A percentile compares a stretch with the other conserved stretches of the same genome.
These are phyloP conservation scores for Fusarium transvaalense DNA, from an alignment of 2,329 filamentous ascomycete genomes.

Conservation along the genomic window DNA sequence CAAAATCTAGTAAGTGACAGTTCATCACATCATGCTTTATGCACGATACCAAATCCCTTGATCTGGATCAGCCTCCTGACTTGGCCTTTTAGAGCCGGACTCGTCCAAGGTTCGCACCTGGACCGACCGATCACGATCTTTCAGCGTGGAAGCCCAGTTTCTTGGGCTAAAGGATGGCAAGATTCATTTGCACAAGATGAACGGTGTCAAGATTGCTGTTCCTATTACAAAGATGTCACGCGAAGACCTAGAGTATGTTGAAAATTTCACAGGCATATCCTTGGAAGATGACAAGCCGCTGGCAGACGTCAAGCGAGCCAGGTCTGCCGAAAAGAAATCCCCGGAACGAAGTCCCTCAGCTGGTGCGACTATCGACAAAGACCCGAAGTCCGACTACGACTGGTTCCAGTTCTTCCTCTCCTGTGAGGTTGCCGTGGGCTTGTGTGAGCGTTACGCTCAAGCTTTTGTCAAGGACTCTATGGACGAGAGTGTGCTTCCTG, in stretches of 20 bases:
- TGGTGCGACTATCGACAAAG: slow-evolving; percentile 72
- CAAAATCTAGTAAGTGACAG: slow-evolving; percentile 77
- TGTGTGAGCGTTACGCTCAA: slow-evolving; percentile 93
- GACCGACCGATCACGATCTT: slow-evolving; percentile 95
- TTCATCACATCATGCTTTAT: not conserved
- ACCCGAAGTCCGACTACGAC: slow-evolving; percentile 83
- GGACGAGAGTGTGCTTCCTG: slow-evolving; percentile 91
- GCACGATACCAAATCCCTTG: not conserved
- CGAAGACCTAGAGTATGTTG: slow-evolving; percentile 95
- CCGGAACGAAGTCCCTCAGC: slow-evolving; percentile 53
- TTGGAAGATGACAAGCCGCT: slow-evolving; percentile 95
- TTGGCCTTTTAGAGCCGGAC: slow-evolving; percentile 76
- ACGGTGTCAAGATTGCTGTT: slow-evolving; percentile 98
- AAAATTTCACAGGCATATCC: slow-evolving; percentile 86
- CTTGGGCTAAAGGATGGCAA: slow-evolving; percentile 94
- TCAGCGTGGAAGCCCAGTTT: slow-evolving; percentile 97
- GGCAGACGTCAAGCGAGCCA: slow-evolving; percentile 79
- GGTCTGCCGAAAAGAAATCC: slow-evolving; percentile 48
- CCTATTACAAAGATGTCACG: slow-evolving; percentile 95
- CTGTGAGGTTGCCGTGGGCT: slow-evolving; percentile 90
- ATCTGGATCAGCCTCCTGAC: slow-evolving; percentile 23
- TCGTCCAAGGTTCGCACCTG: slow-evolving; percentile 85
- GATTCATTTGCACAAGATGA: slow-evolving; percentile 97
- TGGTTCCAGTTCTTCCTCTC: slow-evolving; percentile 99
- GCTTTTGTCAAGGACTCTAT: slow-evolving; percentile 93